Conservation (phyloP, 192 early-diverging fungal species). For the Backusella macrospora region DNA sequence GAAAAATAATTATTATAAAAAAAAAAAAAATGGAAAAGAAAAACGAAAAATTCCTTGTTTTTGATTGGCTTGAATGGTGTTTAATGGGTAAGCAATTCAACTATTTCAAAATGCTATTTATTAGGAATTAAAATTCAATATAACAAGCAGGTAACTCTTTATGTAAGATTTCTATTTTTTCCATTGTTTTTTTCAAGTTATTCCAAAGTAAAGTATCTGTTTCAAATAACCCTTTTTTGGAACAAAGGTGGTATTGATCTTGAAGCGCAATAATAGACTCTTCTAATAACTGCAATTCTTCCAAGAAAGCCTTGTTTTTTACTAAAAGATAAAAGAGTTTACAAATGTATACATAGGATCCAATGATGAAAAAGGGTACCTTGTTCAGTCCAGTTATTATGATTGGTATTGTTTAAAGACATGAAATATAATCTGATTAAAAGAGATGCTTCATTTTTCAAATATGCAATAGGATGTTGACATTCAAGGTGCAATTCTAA, state of each 20-base stretch:
- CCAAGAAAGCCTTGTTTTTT: not conserved
- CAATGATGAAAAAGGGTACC: not conserved
- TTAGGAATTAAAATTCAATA: not conserved
- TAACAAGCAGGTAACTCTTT: not conserved
- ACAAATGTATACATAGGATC: not conserved
- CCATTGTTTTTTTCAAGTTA: not conserved
- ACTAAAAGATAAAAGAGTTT: not conserved
- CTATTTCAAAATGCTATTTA: no score
- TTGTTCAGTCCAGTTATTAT: not conserved
- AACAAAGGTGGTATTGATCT: not conserved
- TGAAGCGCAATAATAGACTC: slow-evolving; percentile 4
- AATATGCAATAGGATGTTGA: not conserved
- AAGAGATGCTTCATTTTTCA: slow-evolving; percentile 3
- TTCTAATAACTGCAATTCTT: not conserved
- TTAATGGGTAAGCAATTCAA: no score
- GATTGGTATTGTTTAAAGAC: not conserved
- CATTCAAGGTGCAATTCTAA: slow-evolving; percentile 11
- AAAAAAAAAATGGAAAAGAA: no score
- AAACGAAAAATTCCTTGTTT: no score
- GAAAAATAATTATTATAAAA: no score
- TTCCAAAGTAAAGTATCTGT: not conserved
- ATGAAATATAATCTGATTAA: slow-evolving; percentile 2
- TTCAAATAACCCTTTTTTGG: not conserved
- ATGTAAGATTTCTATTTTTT: not conserved
- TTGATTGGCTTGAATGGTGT: no score